Conservation (phyloP, 768 basidiomycete genomes). For the Suillus cothurnatus region DNA sequence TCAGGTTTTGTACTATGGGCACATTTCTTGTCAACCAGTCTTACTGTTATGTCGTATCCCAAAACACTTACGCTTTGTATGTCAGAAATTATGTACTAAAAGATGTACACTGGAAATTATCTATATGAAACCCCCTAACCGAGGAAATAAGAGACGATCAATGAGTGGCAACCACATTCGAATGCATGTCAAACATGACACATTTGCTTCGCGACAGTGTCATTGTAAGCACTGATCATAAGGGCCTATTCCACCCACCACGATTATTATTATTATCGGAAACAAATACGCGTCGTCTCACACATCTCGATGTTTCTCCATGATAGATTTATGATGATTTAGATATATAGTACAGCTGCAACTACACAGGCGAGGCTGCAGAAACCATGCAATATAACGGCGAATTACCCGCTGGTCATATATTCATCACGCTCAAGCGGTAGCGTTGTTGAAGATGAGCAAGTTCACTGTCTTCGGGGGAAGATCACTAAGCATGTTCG, state of each 20-base stretch:
- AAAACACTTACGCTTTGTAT: background rate
- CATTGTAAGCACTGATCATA: too few species aligned
- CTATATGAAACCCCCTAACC: too few species aligned
- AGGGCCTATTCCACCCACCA: too few species aligned
- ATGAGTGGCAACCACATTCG: too few species aligned
- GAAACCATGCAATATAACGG: slow-evolving; percentile 8
- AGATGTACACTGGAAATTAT: too few species aligned
- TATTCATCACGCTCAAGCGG: slow-evolving; percentile 27
- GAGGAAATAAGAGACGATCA: too few species aligned
- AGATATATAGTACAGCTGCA: slow-evolving; percentile 10
- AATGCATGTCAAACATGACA: too few species aligned
- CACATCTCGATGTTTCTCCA: background rate
- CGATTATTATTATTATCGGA: background rate
- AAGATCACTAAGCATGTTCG: slow-evolving; percentile 46
- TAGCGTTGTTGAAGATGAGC: slow-evolving; percentile 83
- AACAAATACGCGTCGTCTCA: background rate
- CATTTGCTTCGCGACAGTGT: too few species aligned
- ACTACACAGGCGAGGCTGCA: background rate
- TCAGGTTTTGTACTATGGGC: background rate
- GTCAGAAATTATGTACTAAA: too few species aligned
- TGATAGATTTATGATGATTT: slow-evolving; percentile 3
- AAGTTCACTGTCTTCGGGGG: slow-evolving; percentile 63
- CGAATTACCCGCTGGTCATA: slow-evolving; percentile 1
- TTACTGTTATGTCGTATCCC: background rate
- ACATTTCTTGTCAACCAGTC: background rate